These are phyloP conservation scores for Elymus sibiricus DNA, from an alignment of 176 grass and related monocot species.

Conservation along the genomic window DNA sequence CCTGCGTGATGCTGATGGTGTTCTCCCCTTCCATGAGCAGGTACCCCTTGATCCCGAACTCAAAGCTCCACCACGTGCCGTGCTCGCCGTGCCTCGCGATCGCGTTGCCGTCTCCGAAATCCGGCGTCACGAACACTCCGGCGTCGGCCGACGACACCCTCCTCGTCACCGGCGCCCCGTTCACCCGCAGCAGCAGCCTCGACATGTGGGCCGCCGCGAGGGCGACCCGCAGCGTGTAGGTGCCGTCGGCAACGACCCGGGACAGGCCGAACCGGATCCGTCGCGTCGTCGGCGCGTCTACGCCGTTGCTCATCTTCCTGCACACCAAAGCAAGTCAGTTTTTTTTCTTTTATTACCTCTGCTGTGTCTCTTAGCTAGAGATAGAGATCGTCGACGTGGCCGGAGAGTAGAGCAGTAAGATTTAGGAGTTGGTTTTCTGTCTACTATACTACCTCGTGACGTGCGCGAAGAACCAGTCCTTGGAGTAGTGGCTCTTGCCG, in stretches of 20 bases:
- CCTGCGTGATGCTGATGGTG: conserved; percentile 39
- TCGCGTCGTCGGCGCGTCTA: conserved; percentile 31
- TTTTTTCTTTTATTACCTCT: no score
- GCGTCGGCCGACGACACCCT: background rate
- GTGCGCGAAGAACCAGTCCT: conserved; percentile 91
- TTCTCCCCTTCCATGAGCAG: conserved; percentile 45
- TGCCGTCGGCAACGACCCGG: background rate
- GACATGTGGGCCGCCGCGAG: conserved; percentile 46
- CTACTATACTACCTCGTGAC: conserved; percentile 43
- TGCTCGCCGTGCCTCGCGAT: conserved; percentile 60
- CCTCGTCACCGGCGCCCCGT: background rate
- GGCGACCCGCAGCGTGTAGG: conserved; percentile 44
- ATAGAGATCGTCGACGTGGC: no score
- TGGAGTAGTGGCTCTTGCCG: conserved; percentile 50
- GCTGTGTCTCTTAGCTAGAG: no score
- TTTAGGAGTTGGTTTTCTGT: background rate
- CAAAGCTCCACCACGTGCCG: conserved; percentile 45
- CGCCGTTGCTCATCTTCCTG: conserved; percentile 19
- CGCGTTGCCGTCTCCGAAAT: conserved; percentile 52
- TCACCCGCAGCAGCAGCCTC: conserved; percentile 37
- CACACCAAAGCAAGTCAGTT: background rate
- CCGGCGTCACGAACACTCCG: conserved; percentile 27
- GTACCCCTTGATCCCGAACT: conserved; percentile 27
- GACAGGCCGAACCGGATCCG: conserved; percentile 41
- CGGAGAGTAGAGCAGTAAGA: background rate